Evolutionary conservation across 2,329 filamentous ascomycete species (phyloP).

Genomic region (Peltaster fructicola): DNA sequence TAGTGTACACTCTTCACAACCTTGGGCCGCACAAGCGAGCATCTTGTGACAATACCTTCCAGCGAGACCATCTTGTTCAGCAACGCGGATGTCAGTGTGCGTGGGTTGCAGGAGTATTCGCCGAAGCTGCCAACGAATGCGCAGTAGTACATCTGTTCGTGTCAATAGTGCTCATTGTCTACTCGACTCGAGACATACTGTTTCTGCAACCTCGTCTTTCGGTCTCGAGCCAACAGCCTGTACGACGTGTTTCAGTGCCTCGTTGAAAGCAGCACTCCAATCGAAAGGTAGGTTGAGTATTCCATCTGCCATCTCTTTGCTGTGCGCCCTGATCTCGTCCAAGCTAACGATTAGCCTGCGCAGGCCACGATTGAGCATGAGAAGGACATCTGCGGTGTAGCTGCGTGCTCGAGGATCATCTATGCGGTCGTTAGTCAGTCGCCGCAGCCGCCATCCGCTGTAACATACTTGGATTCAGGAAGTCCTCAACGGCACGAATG

Average conservation of each 20-base stretch:
- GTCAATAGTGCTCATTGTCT: constrained; percentile 1
- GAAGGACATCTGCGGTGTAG: constrained; percentile 77
- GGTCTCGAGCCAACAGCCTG: constrained; percentile 60
- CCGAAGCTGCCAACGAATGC: constrained; percentile 96
- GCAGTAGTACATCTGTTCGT: constrained; percentile 58
- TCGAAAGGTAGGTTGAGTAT: constrained; percentile 79
- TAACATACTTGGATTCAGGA: constrained; percentile 84
- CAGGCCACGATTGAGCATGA: constrained; percentile 47
- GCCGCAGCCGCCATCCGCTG: too few species aligned
- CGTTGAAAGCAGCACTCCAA: constrained; percentile 72
- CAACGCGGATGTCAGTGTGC: constrained; percentile 73
- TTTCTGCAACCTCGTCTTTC: constrained; percentile 57
- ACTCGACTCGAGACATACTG: constrained; percentile 29
- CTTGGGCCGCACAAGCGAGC: constrained; percentile 87
- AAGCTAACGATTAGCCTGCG: constrained; percentile 45
- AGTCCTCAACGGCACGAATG: constrained; percentile 74
- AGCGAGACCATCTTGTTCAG: constrained; percentile 95
- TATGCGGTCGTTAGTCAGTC: too few species aligned
- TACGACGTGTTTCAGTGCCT: constrained; percentile 76
- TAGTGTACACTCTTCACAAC: constrained; percentile 98
- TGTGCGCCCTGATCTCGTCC: constrained; percentile 83
- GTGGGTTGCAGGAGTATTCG: constrained; percentile 82
- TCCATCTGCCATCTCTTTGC: constrained; percentile 58
- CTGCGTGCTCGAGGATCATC: constrained; percentile 45
- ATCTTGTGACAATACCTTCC: constrained; percentile 93